phyloP scores from a whole-genome alignment of 2,329 filamentous ascomycete genomes.

The Daldinia sp. region DNA sequence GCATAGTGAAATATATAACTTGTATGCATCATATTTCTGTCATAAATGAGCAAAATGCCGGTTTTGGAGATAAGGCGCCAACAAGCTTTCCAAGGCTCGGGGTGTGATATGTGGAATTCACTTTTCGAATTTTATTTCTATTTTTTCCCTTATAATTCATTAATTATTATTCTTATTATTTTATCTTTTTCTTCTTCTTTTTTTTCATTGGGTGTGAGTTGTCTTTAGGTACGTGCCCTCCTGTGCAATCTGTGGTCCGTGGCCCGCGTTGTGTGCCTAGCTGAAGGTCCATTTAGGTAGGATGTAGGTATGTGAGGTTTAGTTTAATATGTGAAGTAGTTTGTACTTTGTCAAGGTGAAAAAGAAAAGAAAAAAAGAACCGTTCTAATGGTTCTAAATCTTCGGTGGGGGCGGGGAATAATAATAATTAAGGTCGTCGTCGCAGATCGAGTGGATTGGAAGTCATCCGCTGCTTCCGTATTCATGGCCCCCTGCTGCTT shows the following conservation, averaged over 20 bases:
- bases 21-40: slow-evolving; percentile 19
- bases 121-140: neutral
- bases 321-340: neutral
- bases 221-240: too few species aligned
- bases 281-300: too few species aligned
- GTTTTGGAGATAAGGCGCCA: slow-evolving; percentile 27
- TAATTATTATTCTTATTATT: too few species aligned
- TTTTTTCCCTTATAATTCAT: too few species aligned
- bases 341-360: neutral
- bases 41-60: slow-evolving; percentile 32
- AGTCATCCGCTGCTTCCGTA: slow-evolving; percentile 31
- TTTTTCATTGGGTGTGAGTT: neutral
- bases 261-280: too few species aligned
- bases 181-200: too few species aligned
- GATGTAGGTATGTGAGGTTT: neutral
- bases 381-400: neutral
- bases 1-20: slow-evolving; percentile 14
- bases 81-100: too few species aligned
- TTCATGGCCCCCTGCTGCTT: slow-evolving; percentile 6
- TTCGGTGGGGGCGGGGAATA: slow-evolving; percentile 23
- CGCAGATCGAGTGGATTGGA: slow-evolving; percentile 32
- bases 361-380: neutral
- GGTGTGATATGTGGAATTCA: slow-evolving; percentile 1
- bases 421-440: neutral
- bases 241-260: neutral